Conservation (phyloP, 2,329 filamentous ascomycete species). For the Colletotrichum sp. region DNA sequence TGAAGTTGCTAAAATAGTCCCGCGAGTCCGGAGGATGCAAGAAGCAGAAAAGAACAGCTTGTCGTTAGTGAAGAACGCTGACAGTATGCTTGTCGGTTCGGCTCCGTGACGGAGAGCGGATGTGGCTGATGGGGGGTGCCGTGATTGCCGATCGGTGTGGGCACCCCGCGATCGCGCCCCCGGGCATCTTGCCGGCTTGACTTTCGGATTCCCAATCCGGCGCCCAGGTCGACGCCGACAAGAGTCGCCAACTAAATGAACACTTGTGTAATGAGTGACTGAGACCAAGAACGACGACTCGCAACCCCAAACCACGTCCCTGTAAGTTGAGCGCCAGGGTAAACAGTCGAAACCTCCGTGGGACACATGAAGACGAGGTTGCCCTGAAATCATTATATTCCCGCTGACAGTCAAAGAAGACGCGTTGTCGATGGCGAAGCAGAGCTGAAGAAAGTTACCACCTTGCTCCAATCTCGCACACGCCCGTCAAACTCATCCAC, state of each 20-base stretch:
- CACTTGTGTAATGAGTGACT: not conserved
- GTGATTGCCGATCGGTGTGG: not conserved
- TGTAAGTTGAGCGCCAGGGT: not conserved
- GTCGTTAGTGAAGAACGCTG: not conserved
- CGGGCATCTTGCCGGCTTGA: not conserved
- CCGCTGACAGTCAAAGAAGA: not conserved
- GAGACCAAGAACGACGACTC: rapidly evolving
- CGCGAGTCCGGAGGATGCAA: not conserved
- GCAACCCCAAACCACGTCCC: not conserved
- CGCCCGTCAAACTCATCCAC: not conserved
- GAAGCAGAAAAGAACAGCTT: not conserved
- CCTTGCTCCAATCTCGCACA: not conserved
- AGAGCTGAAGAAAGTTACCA: not conserved
- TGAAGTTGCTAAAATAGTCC: not conserved
- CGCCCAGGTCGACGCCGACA: not conserved
- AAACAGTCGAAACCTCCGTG: not conserved
- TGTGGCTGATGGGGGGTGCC: not conserved
- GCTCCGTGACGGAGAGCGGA: not conserved
- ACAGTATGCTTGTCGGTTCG: not conserved
- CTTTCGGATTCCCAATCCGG: not conserved
- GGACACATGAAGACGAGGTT: not conserved
- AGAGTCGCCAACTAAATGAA: not conserved
- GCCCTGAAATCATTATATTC: not conserved
- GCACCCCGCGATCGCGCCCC: not conserved
- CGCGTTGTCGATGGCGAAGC: not conserved